Conservation (phyloP, 345 rosid genomes). For the Hibiscus syriacus region DNA sequence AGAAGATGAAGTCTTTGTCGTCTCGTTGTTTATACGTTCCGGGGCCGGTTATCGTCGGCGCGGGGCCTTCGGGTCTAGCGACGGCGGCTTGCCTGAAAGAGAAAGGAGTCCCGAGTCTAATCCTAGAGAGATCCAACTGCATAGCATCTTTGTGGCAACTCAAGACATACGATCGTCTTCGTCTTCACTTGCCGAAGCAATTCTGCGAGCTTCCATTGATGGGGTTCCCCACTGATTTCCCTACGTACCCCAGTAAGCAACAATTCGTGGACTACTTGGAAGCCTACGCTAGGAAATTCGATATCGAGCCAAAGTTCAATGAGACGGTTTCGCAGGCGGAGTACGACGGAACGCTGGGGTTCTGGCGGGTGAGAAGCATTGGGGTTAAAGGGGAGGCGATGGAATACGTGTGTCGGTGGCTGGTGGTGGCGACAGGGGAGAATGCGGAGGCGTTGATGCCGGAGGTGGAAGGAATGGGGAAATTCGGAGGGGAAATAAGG, state of each 20-base stretch:
- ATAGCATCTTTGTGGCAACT: slow-evolving; percentile 60
- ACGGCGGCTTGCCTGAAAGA: slow-evolving; percentile 41
- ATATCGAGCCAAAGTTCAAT: slow-evolving; percentile 37
- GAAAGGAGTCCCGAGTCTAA: slow-evolving; percentile 28
- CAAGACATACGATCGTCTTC: slow-evolving; percentile 54
- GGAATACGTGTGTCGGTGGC: slow-evolving; percentile 59
- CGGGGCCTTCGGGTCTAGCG: slow-evolving; percentile 59
- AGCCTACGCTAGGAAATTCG: slow-evolving; percentile 25
- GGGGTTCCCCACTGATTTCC: slow-evolving; percentile 39
- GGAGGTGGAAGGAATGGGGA: slow-evolving; percentile 54
- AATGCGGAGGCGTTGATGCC: slow-evolving; percentile 85
- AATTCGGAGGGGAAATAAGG: slow-evolving; percentile 46
- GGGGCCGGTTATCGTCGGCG: slow-evolving; percentile 47
- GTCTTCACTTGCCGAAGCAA: slow-evolving; percentile 58
- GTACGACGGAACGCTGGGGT: slow-evolving; percentile 21
- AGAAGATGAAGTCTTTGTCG: neutral
- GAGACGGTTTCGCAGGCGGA: slow-evolving; percentile 34
- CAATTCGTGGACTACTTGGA: slow-evolving; percentile 53
- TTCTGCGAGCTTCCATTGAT: slow-evolving; percentile 56
- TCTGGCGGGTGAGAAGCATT: slow-evolving; percentile 40
- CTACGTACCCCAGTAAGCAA: slow-evolving; percentile 48
- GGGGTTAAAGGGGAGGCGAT: slow-evolving; percentile 21
- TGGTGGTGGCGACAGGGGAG: slow-evolving; percentile 91
- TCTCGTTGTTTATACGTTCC: slow-evolving; percentile 2
- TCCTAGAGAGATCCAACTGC: slow-evolving; percentile 49